Conservation (phyloP, 2,329 filamentous ascomycete species). For the Hymenoscyphus fraxineus region DNA sequence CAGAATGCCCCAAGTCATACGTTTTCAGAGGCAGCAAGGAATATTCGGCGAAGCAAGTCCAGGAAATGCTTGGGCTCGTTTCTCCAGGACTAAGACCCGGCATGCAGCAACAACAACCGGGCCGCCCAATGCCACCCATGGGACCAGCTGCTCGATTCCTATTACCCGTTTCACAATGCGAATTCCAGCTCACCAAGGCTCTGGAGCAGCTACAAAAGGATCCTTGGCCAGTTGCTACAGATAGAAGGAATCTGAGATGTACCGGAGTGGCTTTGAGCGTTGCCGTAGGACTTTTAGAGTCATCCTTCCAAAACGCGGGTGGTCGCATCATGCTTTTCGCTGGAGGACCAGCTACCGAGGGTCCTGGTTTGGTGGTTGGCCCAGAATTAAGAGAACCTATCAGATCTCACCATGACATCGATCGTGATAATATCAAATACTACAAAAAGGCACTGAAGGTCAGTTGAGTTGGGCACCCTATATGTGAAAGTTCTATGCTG, state of each 20-base stretch:
- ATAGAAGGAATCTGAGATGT: slow-evolving; percentile 85
- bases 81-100: slow-evolving; percentile 70
- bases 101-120: slow-evolving; percentile 64
- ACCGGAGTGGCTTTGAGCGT: slow-evolving; percentile 96
- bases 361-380: slow-evolving; percentile 93
- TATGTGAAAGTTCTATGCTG: not conserved
- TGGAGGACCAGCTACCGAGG: slow-evolving; percentile 90
- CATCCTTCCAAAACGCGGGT: slow-evolving; percentile 91
- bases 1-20: slow-evolving; percentile 96
- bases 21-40: slow-evolving; percentile 98
- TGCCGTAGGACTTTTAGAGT: slow-evolving; percentile 86
- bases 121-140: slow-evolving; percentile 68
- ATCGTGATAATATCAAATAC: slow-evolving; percentile 98
- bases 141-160: slow-evolving; percentile 86
- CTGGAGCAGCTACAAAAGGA: slow-evolving; percentile 95
- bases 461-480: slow-evolving; percentile 25
- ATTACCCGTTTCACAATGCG: slow-evolving; percentile 88
- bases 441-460: slow-evolving; percentile 99
- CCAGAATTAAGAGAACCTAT: slow-evolving; percentile 95
- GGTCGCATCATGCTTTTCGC: slow-evolving; percentile 97
- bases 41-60: slow-evolving; percentile 97
- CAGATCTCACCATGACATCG: slow-evolving; percentile 96
- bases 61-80: slow-evolving; percentile 92
- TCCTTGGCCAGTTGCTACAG: slow-evolving; percentile 93
- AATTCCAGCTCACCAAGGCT: slow-evolving; percentile 95